Evolutionary conservation across 192 early-diverging fungal genomes (phyloP).

Genomic region (Entophlyctis helioformis): DNA sequence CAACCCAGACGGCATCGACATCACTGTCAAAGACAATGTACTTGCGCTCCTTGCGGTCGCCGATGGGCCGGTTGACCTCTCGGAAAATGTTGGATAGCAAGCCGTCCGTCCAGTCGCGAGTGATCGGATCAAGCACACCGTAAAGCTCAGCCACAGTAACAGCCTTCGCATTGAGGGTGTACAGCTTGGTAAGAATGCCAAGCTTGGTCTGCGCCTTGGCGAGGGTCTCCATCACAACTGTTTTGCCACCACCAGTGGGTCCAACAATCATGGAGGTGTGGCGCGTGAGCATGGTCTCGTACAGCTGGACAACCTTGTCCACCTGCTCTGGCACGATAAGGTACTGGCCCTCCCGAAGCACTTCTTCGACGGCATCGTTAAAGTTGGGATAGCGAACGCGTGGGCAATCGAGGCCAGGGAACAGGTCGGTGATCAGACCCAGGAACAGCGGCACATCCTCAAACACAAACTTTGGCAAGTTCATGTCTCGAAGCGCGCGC

Average conservation of each 20-base stretch:
- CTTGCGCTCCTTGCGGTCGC: constrained; percentile 49
- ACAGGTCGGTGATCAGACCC: constrained; percentile 44
- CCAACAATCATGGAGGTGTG: constrained; percentile 52
- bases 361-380: constrained; percentile 52
- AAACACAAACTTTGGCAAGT: constrained; percentile 53
- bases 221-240: constrained; percentile 46
- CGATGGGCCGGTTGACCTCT: constrained; percentile 45
- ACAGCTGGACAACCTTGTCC: constrained; percentile 48
- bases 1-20: constrained; percentile 50
- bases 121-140: constrained; percentile 42
- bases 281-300: constrained; percentile 50
- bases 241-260: constrained; percentile 47
- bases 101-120: constrained; percentile 52
- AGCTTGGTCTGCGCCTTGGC: constrained; percentile 49
- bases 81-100: constrained; percentile 48
- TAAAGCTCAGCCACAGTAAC: constrained; percentile 49
- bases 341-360: constrained; percentile 36
- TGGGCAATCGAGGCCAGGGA: constrained; percentile 51
- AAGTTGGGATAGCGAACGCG: constrained; percentile 50
- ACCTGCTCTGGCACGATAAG: constrained; percentile 48
- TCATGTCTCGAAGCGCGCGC: constrained; percentile 50
- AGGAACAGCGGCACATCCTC: constrained; percentile 50
- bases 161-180: constrained; percentile 48
- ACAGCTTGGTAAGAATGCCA: constrained; percentile 42
- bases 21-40: constrained; percentile 56